Base-by-base conservation (phyloP, 257 asterid genomes). In the Fraxinus quadrangulata region DNA sequence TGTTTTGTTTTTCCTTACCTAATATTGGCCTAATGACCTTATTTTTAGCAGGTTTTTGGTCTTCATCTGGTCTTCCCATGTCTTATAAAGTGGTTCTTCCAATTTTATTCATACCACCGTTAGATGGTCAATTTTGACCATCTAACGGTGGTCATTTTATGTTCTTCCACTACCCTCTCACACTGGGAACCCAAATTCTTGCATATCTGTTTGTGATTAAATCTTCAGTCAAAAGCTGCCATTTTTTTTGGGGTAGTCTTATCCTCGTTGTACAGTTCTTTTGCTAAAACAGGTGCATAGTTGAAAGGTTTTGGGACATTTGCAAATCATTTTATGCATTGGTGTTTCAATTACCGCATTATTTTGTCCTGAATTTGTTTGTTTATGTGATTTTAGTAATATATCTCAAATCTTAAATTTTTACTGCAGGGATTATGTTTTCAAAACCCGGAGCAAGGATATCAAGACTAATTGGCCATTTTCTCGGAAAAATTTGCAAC, bases 381-480 rank as follows among this genome's bases (percentile, higher is more conserved):
- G 31, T 77, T 12, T 56, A 12, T 72, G 61, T 72, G 67, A 31
- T 45, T 16, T 31, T 65, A 72, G 10, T 65, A 16, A 71, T 56
- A n/a, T 39, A 74, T n/a, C 37, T 2, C 39, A 13, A 13, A 19
- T 79, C 23, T 2, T 17, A 8, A 65, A 61, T 72, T 74, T 74
- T 42, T 79, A 59, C 67, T 89, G 89, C 89, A 95, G 99, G 88
- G 96, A 90, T 86, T 95, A 91, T 85, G 97, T 92, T 80, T 90
- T 87, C 81, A 79, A 81, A 71, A 49, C 85, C 31, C 77, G 99
- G 69, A 86, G 82, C 82, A 93, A 91, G 83, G 90, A 90, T 85
- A 83, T 93, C 85, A 76, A 81, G 89, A 92, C 82, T 37, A 87
- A 84, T 67, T 95, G 99, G 99, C 99, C 99, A 56, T 95, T 95